A percentile compares a stretch with the other conserved stretches of the same genome.
phyloP scores from a whole-genome alignment of 2,329 filamentous ascomycete genomes.

The Sarocladium oryzae region DNA sequence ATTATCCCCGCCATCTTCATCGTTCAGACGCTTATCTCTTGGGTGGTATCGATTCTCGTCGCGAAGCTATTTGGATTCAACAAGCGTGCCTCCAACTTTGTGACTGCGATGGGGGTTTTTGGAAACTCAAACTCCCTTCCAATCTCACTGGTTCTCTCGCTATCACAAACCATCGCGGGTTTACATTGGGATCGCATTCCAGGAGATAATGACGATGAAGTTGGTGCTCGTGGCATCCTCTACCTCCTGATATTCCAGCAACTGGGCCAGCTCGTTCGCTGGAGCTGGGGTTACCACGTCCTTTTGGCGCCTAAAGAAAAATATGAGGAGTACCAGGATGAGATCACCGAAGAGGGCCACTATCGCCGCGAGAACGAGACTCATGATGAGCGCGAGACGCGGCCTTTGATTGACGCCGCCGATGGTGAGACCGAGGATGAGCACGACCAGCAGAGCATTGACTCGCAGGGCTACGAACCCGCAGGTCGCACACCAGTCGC shows the following conservation, averaged over 20 bases:
- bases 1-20: slow-evolving; percentile 90
- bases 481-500: slow-evolving; percentile 50
- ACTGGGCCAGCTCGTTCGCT: slow-evolving; percentile 86
- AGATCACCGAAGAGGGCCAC: slow-evolving; percentile 46
- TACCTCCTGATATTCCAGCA: slow-evolving; percentile 98
- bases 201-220: slow-evolving; percentile 91
- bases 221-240: slow-evolving; percentile 85
- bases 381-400: slow-evolving; percentile 35
- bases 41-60: slow-evolving; percentile 64
- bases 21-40: slow-evolving; percentile 82
- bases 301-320: slow-evolving; percentile 78
- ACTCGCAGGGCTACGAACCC: slow-evolving; percentile 45
- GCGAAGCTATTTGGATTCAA: slow-evolving; percentile 73
- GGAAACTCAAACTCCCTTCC: slow-evolving; percentile 97
- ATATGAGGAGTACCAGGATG: slow-evolving; percentile 57
- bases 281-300: slow-evolving; percentile 98
- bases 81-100: slow-evolving; percentile 84
- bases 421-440: slow-evolving; percentile 32
- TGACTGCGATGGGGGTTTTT: slow-evolving; percentile 95
- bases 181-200: slow-evolving; percentile 90
- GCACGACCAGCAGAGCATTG: slow-evolving; percentile 23
- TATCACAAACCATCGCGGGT: slow-evolving; percentile 86
- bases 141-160: slow-evolving; percentile 88
- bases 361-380: slow-evolving; percentile 31
- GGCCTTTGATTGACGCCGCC: slow-evolving; percentile 34